Conservation (phyloP, 2,329 filamentous ascomycete species). For the Fonsecaea nubica region DNA sequence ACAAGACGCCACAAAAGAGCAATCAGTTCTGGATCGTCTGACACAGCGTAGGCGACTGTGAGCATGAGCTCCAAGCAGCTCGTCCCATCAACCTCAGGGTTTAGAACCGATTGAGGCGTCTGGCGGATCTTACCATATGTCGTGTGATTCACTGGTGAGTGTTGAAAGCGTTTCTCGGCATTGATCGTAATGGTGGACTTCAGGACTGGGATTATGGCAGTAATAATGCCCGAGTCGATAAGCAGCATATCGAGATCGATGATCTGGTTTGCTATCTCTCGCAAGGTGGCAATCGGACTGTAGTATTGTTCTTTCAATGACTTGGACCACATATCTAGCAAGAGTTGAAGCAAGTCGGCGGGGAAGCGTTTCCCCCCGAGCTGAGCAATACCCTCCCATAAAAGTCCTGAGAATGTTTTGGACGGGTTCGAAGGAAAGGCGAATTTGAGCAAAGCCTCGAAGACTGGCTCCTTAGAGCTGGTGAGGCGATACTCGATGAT, state of each 20-base stretch:
- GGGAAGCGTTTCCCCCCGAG: constrained; percentile 55
- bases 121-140: constrained; percentile 49
- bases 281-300: constrained; percentile 51
- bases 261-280: constrained; percentile 50
- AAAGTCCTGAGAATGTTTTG: constrained; percentile 59
- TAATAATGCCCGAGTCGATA: constrained; percentile 48
- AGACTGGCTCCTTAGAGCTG: constrained; percentile 55
- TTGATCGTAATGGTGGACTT: constrained; percentile 61
- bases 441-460: constrained; percentile 61
- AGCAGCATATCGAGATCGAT: constrained; percentile 48
- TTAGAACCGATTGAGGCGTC: constrained; percentile 52
- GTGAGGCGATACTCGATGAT: constrained; percentile 63
- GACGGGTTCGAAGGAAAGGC: constrained; percentile 60
- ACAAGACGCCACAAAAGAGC: constrained; percentile 63
- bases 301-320: constrained; percentile 62
- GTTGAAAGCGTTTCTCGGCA: constrained; percentile 58
- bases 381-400: constrained; percentile 59
- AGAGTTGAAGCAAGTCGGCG: constrained; percentile 56
- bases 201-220: constrained; percentile 49
- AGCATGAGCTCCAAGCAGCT: constrained; percentile 63
- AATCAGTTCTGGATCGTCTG: constrained; percentile 47
- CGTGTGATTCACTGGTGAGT: constrained; percentile 51
- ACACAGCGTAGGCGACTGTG: constrained; percentile 56
- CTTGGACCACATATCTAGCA: constrained; percentile 62
- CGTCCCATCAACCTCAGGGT: constrained; percentile 60